Evolutionary conservation across 2,329 filamentous ascomycete species (phyloP), one percentile per base, ranked within the genome.

Genomic region (Amylocarpus encephaloides): DNA sequence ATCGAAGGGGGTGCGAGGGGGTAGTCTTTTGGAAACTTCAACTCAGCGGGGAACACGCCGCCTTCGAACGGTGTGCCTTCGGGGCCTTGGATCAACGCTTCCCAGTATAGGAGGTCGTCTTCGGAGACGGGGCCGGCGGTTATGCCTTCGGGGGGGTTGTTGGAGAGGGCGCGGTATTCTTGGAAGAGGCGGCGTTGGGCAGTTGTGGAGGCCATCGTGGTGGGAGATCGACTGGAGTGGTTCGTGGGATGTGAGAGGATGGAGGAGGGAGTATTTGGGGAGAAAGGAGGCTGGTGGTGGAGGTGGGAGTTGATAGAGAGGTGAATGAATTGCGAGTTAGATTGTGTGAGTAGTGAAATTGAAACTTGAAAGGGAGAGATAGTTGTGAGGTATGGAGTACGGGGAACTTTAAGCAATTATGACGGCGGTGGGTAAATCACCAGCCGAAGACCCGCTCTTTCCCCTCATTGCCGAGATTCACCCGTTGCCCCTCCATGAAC

Each of bases 31-130:
- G 93, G 92, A 65, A 98, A 98, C 64, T 85, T 90, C 62, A 98
- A 80, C 70, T 95, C 90, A 22, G 93, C 93, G 38, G 91, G 89
- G 68, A 97, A 98, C 52, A 98, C 82, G 47, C 93, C 93, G 52
- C 91, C 92, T 73, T 95, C 92, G 63, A 95, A 98, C 1, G 93
- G 93, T 1, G 93, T 98, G 55, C 86, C 93, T 65, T 95, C 91
- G 11, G 93, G 93, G 0, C 93, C 93, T 70, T 95, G 86, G 64
- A 98, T 97, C 55, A 97, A 74, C 7, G 91, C 93, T 73, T 98
- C 93, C 93, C 93, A 98, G 64, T 88, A 76, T 63, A 96, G 87
- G 66, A 97, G 83, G 73, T 98, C 90, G 68, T 97, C 93, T 74
- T 98, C 93, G 58, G 80, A 86, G 54, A 96, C 76, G 32, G 93